These are phyloP conservation scores for Heliocybe sulcata DNA, from an alignment of 1,284 basidiomycete species.

Conservation along the genomic window DNA sequence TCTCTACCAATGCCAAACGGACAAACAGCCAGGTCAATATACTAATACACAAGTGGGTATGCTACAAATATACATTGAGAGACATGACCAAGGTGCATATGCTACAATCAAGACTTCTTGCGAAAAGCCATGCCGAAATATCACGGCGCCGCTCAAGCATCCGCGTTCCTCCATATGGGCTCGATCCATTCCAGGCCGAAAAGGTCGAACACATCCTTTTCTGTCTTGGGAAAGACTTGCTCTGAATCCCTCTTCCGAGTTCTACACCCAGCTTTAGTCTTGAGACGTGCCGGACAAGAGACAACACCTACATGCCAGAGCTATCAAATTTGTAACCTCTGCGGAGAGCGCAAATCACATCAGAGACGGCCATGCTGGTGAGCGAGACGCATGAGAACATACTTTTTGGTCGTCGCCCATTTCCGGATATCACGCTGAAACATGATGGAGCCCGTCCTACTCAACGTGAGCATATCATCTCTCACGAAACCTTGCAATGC, in stretches of 20 bases:
- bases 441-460: constrained; percentile 74
- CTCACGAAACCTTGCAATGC: constrained; percentile 10
- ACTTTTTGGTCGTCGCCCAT: constrained; percentile 63
- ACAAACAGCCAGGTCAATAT: no score
- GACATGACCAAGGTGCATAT: no score
- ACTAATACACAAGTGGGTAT: no score
- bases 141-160: constrained; percentile 27
- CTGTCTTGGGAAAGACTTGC: constrained; percentile 48
- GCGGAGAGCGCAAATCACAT: neutral
- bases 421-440: constrained; percentile 74
- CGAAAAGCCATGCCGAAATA: neutral
- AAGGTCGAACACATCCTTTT: constrained; percentile 63
- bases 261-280: constrained; percentile 24
- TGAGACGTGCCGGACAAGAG: neutral
- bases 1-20: no score
- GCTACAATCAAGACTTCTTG: no score
- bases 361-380: constrained; percentile 6
- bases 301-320: constrained; percentile 54
- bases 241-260: constrained; percentile 58
- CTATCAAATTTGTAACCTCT: constrained; percentile 72
- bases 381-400: constrained; percentile 2
- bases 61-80: no score
- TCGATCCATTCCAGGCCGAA: constrained; percentile 65
- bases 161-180: constrained; percentile 62
- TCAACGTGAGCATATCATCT: constrained; percentile 1